Evolutionary conservation across 2,329 filamentous ascomycete species (phyloP).

Genomic region (Pseudonectria foliicola): DNA sequence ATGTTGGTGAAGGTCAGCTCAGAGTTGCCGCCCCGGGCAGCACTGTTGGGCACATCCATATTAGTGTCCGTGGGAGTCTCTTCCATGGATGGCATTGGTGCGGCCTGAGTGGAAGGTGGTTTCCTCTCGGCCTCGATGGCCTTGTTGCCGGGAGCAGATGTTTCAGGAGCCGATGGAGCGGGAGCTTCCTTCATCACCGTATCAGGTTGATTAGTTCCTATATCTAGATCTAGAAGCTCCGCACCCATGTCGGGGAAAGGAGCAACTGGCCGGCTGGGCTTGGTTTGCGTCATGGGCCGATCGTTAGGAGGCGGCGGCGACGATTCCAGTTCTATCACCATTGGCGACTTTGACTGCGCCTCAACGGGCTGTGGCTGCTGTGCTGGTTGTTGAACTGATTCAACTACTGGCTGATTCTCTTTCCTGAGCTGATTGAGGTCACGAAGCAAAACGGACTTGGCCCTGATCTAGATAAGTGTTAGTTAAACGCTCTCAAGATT

Average conservation of each 20-base stretch:
- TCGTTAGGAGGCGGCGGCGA: slow-evolving; percentile 24
- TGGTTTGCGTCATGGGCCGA: slow-evolving; percentile 29
- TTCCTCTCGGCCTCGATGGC: slow-evolving; percentile 24
- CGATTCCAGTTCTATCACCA: slow-evolving; percentile 30
- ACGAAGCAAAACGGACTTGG: slow-evolving; percentile 49
- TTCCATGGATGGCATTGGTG: slow-evolving; percentile 23
- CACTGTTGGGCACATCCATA: slow-evolving; percentile 12
- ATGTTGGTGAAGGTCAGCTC: slow-evolving; percentile 49
- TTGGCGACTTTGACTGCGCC: slow-evolving; percentile 28
- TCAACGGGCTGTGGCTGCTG: slow-evolving; percentile 23
- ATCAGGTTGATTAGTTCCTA: slow-evolving; percentile 8
- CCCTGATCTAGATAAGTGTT: slow-evolving; percentile 27
- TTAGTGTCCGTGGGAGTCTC: slow-evolving; percentile 16
- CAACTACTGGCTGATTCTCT: slow-evolving; percentile 16
- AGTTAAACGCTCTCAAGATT: background rate
- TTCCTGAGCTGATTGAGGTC: slow-evolving; percentile 40
- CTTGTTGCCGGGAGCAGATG: slow-evolving; percentile 5
- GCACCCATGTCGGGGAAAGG: slow-evolving; percentile 52
- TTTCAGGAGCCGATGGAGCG: slow-evolving; percentile 6
- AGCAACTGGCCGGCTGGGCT: slow-evolving; percentile 37
- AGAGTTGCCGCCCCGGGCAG: slow-evolving; percentile 20
- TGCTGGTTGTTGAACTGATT: slow-evolving; percentile 8
- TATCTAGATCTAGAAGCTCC: slow-evolving; percentile 28
- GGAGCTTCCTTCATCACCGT: slow-evolving; percentile 17
- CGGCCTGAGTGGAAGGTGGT: slow-evolving; percentile 15